Conservation (phyloP, 2,329 filamentous ascomycete species). For the Graphilbum sp. region DNA sequence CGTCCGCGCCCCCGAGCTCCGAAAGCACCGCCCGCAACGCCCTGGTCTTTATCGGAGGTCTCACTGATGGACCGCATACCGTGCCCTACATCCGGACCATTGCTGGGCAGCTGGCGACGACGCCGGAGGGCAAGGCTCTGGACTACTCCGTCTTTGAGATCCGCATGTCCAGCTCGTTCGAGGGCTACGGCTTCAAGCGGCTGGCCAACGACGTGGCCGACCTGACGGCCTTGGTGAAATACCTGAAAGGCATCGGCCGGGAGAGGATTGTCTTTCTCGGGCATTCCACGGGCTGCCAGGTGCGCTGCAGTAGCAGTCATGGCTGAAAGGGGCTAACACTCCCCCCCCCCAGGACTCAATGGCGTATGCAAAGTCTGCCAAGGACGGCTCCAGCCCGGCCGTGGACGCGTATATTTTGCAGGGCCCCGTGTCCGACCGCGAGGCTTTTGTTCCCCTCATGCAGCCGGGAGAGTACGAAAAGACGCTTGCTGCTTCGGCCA, state of each 20-base stretch:
- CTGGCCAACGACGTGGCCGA: constrained; percentile 37
- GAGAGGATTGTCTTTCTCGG: constrained; percentile 38
- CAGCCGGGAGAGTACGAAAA: constrained; percentile 24
- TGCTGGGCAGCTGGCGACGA: constrained; percentile 23
- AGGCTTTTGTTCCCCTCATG: constrained; percentile 36
- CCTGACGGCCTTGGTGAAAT: constrained; percentile 33
- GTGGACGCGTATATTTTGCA: constrained; percentile 69
- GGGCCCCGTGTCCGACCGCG: constrained; percentile 62
- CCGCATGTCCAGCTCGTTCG: constrained; percentile 36
- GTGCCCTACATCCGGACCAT: constrained; percentile 38
- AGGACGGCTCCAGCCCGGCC: constrained; percentile 24
- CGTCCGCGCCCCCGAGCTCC: constrained; percentile 2
- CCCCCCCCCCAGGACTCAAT: constrained; percentile 42
- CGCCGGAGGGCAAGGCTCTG: constrained; percentile 16
- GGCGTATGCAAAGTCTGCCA: constrained; percentile 31
- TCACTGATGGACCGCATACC: constrained; percentile 53
- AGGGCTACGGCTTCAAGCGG: constrained; percentile 32
- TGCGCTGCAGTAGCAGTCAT: too few relatives aligned
- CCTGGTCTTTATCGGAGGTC: constrained; percentile 53
- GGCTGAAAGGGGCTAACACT: too few relatives aligned
- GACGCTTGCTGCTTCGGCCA: constrained; percentile 30
- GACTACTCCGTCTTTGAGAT: constrained; percentile 40
- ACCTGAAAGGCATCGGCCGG: constrained; percentile 32
- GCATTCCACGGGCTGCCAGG: constrained; percentile 42
- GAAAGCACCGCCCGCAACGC: constrained; percentile 27